Evolutionary conservation across 2,329 filamentous ascomycete genomes (phyloP), one percentile per base, ranked within the genome.

Genomic region (Eurotiales sp.): DNA sequence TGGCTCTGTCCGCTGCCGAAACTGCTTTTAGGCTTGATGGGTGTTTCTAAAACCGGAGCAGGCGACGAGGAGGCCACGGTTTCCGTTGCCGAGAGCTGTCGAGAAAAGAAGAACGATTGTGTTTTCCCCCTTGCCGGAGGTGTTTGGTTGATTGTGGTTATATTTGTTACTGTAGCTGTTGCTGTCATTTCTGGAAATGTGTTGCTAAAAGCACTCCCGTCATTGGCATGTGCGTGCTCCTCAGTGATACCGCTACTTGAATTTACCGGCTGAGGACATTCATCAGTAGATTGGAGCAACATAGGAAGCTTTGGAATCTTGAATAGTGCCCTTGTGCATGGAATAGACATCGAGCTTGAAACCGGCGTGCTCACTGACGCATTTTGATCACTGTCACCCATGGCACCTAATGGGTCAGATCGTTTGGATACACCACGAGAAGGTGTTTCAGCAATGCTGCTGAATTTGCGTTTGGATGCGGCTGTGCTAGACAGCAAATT

Each of bases 381-480:
- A 8, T 15, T 12, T 15, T 36, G 29, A 3, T 47, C 45, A 21
- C 53, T 27, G 22, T 55, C 43, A 19, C 30, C 37, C 43, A 34
- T n/a, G n/a, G n/a, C n/a, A 30, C 46, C 52, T 42, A 59, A 30
- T 11, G 58, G 52, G 37, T 58, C 52, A 5, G 56, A 53, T 1
- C 51, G 57, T 43, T 61, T 66, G 2, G 62, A 55, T 10, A 64
- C 52, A 3, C 66, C 67, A 5, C 68, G 65, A 2, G 69, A 66
- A 1, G 72, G 72, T 1, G 72, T 75, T 53, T 73, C 71, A 42
- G 72, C 64, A 22, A 70, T 58, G 8, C 59, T 54, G 8, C 58
- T 59, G 17, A 53, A 54, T 30, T 58, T 55, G 37, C 50, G 41
- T 15, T 37, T 52, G 14, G 17, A 29, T 22, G 37, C 3, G 22